A percentile compares a stretch with the other conserved stretches of the same genome.
phyloP scores from a whole-genome alignment of 2,329 filamentous ascomycete species.

The Colletotrichum graminicola region DNA sequence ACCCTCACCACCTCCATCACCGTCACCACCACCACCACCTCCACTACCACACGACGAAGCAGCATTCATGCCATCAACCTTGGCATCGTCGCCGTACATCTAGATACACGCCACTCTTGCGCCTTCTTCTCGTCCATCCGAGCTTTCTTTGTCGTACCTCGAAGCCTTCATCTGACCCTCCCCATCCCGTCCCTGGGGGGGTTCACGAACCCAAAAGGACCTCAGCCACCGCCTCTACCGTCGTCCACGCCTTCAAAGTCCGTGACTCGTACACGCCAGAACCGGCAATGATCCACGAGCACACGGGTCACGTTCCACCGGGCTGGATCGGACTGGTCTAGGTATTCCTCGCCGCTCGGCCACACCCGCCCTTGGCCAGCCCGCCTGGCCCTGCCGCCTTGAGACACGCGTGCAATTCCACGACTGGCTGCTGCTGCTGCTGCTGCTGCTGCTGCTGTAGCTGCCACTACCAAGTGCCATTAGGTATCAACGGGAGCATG shows the following conservation, averaged over 20 bases:
- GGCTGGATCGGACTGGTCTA: background rate
- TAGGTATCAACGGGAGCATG: background rate
- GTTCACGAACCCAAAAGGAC: constrained; percentile 14
- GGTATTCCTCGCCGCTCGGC: background rate
- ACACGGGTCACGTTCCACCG: constrained; percentile 36
- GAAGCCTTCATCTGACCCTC: constrained; percentile 3
- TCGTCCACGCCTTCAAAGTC: background rate
- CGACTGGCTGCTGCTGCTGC: constrained; percentile 2
- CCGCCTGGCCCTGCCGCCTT: constrained; percentile 38
- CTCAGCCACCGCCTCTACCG: constrained; percentile 22
- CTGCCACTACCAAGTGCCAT: background rate
- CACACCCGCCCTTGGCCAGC: background rate
- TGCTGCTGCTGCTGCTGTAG: background rate
- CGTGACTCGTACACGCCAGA: constrained; percentile 1
- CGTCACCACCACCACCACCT: background rate
- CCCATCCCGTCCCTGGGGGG: constrained; percentile 10
- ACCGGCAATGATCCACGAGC: constrained; percentile 33
- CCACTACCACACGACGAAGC: constrained; percentile 8
- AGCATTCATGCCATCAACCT: constrained; percentile 13
- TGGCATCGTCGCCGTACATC: background rate
- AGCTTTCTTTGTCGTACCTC: background rate
- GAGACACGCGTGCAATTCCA: constrained; percentile 22
- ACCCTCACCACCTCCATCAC: no score
- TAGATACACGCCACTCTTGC: background rate
- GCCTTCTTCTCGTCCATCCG: background rate